Evolutionary conservation across 345 rosid genomes (phyloP).

Genomic region (Eucalyptus marginata): DNA sequence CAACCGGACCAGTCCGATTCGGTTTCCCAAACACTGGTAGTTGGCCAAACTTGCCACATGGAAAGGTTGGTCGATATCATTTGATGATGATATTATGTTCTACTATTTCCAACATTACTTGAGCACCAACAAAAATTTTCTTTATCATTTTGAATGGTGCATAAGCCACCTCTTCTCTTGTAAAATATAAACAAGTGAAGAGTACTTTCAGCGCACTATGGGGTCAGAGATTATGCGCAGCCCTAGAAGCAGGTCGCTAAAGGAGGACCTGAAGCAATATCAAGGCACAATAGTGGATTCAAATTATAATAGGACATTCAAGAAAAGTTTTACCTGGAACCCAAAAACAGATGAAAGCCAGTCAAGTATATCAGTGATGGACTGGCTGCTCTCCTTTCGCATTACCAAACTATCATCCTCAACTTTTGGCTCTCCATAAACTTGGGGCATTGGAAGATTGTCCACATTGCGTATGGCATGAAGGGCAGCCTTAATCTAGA

Average conservation of each 20-base stretch:
- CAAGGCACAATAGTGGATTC: neutral
- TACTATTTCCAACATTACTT: neutral
- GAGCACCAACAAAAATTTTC: neutral
- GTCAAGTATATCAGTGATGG: conserved; percentile 59
- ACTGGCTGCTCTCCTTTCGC: conserved; percentile 27
- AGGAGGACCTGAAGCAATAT: neutral
- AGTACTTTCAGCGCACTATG: neutral
- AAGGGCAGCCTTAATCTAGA: conserved; percentile 80
- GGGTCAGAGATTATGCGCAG: neutral
- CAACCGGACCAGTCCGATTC: neutral
- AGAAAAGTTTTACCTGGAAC: conserved; percentile 65
- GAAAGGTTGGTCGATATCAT: neutral
- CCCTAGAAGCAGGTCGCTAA: neutral
- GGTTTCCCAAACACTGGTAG: accelerated
- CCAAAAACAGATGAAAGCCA: conserved; percentile 94
- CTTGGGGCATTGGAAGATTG: conserved; percentile 50
- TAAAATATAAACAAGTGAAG: neutral
- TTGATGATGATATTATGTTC: accelerated
- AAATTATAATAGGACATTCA: neutral
- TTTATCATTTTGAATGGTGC: neutral
- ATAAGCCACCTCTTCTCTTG: neutral
- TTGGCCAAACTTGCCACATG: neutral
- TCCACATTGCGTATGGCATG: conserved; percentile 41
- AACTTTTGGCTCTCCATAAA: neutral
- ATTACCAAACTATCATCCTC: neutral